Conservation (phyloP, 2,329 filamentous ascomycete species). For the Aspergillus sp. region DNA sequence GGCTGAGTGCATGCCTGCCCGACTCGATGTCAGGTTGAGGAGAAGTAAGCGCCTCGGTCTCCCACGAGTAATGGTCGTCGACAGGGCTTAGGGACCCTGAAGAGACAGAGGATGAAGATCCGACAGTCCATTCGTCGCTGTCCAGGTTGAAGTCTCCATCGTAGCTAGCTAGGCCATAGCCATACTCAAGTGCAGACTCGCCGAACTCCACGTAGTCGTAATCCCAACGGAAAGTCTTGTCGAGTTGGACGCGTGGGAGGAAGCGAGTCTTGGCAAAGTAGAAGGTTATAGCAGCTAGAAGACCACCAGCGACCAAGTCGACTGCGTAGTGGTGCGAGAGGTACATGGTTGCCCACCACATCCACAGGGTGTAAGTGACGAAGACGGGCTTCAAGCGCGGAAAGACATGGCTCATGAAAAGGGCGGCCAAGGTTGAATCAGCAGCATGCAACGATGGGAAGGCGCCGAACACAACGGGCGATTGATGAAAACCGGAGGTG, state of each 20-base stretch:
- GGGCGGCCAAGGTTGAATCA: conserved; percentile 83
- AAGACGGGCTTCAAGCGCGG: conserved; percentile 80
- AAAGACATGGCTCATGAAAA: conserved; percentile 94
- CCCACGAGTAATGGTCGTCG: conserved; percentile 60
- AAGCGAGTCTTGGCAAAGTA: conserved; percentile 81
- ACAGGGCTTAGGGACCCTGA: conserved; percentile 66
- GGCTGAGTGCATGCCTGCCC: conserved; percentile 37
- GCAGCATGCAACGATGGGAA: conserved; percentile 93
- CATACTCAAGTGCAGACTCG: conserved; percentile 59
- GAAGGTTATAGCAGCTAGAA: conserved; percentile 77
- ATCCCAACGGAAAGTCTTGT: conserved; percentile 90
- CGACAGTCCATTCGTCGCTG: conserved; percentile 88
- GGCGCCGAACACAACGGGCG: conserved; percentile 89
- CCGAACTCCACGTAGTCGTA: conserved; percentile 92
- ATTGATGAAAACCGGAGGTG: conserved; percentile 87
- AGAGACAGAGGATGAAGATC: conserved; percentile 77
- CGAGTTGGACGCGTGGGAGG: conserved; percentile 78
- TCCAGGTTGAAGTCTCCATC: conserved; percentile 64
- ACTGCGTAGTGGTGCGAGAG: conserved; percentile 96
- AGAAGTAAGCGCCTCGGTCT: conserved; percentile 44
- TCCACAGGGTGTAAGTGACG: conserved; percentile 83
- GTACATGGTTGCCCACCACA: conserved; percentile 99
- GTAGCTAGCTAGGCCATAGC: conserved; percentile 61
- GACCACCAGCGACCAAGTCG: conserved; percentile 83
- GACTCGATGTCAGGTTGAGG: conserved; percentile 45